These are phyloP conservation scores for Sugiyamaella neomexicana DNA, from an alignment of 1,139 yeast species.

Conservation along the genomic window DNA sequence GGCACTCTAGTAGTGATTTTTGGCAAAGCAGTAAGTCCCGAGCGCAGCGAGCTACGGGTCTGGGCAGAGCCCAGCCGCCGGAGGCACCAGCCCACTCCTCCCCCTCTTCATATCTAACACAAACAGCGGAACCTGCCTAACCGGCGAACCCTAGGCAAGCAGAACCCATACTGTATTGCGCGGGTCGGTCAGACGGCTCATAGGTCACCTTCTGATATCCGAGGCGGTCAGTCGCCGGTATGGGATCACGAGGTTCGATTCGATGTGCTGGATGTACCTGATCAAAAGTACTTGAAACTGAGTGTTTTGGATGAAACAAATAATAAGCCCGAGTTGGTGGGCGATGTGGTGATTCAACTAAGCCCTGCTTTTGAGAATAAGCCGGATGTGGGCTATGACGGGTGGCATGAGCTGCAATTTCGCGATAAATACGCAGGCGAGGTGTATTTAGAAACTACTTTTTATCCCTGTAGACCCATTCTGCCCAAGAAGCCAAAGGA, in stretches of 20 bases:
- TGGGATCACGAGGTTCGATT: slow-evolving; percentile 83
- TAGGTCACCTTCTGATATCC: slow-evolving; percentile 65
- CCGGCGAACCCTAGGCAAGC: slow-evolving; percentile 78
- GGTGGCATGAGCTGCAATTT: slow-evolving; percentile 74
- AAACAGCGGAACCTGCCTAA: slow-evolving; percentile 65
- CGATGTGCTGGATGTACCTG: slow-evolving; percentile 50
- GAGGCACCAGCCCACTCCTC: background rate
- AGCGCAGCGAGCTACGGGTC: slow-evolving; percentile 1
- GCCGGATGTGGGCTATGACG: slow-evolving; percentile 76
- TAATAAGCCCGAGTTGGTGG: slow-evolving; percentile 81
- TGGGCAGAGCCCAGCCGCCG: background rate
- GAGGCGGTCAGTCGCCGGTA: slow-evolving; percentile 91
- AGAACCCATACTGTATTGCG: slow-evolving; percentile 80
- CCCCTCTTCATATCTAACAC: background rate
- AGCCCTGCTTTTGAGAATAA: slow-evolving; percentile 61
- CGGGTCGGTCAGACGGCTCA: slow-evolving; percentile 80
- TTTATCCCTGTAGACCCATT: slow-evolving; percentile 55
- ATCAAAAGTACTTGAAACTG: slow-evolving; percentile 57
- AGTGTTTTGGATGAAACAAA: slow-evolving; percentile 87
- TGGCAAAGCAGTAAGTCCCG: slow-evolving; percentile 40
- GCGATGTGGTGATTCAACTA: slow-evolving; percentile 77
- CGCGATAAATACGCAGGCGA: slow-evolving; percentile 84
- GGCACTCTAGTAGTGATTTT: slow-evolving; percentile 45
- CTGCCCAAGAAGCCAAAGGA: slow-evolving; percentile 28
- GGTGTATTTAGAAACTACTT: slow-evolving; percentile 87